Evolutionary conservation across 2,329 filamentous ascomycete genomes (phyloP), one percentile per base, ranked within the genome.

Genomic region (Penicillium sp.): DNA sequence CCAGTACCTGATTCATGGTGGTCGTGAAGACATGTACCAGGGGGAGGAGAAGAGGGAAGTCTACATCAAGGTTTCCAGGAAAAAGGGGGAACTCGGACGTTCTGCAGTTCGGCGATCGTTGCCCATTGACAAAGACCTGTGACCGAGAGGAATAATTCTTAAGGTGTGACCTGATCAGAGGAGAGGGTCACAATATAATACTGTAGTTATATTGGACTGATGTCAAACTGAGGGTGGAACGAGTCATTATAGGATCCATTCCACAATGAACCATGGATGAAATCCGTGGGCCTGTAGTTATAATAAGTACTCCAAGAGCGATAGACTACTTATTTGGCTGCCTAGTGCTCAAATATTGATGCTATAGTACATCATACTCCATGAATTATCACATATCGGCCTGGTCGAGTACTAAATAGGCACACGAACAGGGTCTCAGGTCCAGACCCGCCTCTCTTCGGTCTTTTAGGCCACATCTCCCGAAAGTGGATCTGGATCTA

Each of bases 1-100:
- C 46, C n/a, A 59, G 48, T 22, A 53, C 49, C 40, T 55, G 55
- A 55, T 48, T 56, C 64, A 65, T 66, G 20, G 27, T 50, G 29
- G 49, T 22, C n/a, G 32, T n/a, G 39, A 32, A 13, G 29, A 32
- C 37, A 20, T 37, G 20, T 34, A 46, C 41, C 16, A 18, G 32
- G 35, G 14, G 24, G 14, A 14, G 31, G 13, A 46, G 32, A 31
- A 40, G 16, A n/a, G 22, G 18, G 4, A 46, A 27, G 31, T 27
- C 51, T 34, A 22, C 26, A 26, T 28, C 26, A 20, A 42, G 37
- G 50, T 45, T 42, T 31, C 35, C 47, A 47, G 27, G 38, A 41
- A 46, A 36, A 36, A 40, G 41, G 42, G 41, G 44, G 23, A 31
- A 44, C 40, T 48, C 53, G 44, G 45, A 40, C 38, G 46, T 44